phyloP scores from a whole-genome alignment of 192 early-diverging fungal species.

The Obelidium mucronatum region DNA sequence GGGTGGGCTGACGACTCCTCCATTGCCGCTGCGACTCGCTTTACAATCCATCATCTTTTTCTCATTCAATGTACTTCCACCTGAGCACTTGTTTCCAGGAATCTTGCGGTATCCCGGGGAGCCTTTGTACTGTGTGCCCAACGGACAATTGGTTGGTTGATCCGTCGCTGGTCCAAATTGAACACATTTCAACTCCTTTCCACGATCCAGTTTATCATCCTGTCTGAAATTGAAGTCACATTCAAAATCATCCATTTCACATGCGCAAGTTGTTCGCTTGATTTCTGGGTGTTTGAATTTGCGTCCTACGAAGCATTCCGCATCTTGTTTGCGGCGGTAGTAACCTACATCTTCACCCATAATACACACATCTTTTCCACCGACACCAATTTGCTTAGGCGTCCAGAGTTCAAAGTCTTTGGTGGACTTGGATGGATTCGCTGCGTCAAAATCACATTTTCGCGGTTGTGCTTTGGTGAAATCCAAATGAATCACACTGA shows the following conservation, averaged over 20 bases:
- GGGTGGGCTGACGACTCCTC: conserved; percentile 6
- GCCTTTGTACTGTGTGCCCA: conserved; percentile 71
- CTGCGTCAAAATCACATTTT: conserved; percentile 69
- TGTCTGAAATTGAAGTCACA: conserved; percentile 88
- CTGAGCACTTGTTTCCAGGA: conserved; percentile 82
- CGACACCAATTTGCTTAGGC: conserved; percentile 44
- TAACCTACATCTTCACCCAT: conserved; percentile 81
- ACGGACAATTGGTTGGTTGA: conserved; percentile 69
- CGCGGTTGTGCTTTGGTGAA: conserved; percentile 65
- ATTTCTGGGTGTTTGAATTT: conserved; percentile 68
- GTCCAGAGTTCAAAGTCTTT: conserved; percentile 81
- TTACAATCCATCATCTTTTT: conserved; percentile 43
- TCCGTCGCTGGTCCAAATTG: conserved; percentile 61
- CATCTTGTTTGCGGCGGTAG: conserved; percentile 77
- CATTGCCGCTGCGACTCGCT: neutral
- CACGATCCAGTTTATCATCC: conserved; percentile 45
- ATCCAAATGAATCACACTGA: conserved; percentile 73
- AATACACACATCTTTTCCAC: conserved; percentile 66
- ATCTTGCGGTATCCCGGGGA: conserved; percentile 83
- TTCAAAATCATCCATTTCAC: conserved; percentile 87
- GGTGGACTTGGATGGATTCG: conserved; percentile 51
- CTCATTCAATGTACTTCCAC: conserved; percentile 41
- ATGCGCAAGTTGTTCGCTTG: conserved; percentile 66
- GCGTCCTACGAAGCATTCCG: conserved; percentile 76
- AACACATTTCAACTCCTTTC: conserved; percentile 55